A percentile compares a stretch with the other conserved stretches of the same genome.
These are phyloP conservation scores for Hirschfeldia incana DNA, from an alignment of 345 rosid genomes.

Conservation along the genomic window DNA sequence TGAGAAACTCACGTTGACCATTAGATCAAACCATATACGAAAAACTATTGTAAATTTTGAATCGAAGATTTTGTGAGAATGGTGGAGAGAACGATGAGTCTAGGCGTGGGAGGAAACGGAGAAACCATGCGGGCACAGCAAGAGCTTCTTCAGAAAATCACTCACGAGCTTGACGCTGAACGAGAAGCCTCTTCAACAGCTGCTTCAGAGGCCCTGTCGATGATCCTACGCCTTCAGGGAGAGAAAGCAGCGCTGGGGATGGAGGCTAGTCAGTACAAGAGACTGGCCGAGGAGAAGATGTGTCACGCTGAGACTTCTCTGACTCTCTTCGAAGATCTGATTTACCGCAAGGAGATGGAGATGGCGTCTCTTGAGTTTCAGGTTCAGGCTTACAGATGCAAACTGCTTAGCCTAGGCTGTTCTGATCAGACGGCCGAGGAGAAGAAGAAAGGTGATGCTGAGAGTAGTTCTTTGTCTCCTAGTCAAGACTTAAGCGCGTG, in stretches of 20 bases:
- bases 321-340: slow-evolving; percentile 66
- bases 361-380: slow-evolving; percentile 83
- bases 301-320: slow-evolving; percentile 79
- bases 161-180: slow-evolving; percentile 71
- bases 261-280: slow-evolving; percentile 91
- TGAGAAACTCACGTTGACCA: background rate
- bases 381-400: slow-evolving; percentile 70
- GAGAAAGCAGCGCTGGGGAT: slow-evolving; percentile 74
- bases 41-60: background rate
- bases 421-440: slow-evolving; percentile 43
- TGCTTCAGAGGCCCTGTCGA: slow-evolving; percentile 76
- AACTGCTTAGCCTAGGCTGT: slow-evolving; percentile 70
- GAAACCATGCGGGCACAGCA: slow-evolving; percentile 69
- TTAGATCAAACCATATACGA: background rate
- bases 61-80: slow-evolving; percentile 23
- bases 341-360: slow-evolving; percentile 82
- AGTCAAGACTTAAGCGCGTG: slow-evolving; percentile 46
- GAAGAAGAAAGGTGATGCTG: slow-evolving; percentile 42
- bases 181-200: slow-evolving; percentile 80
- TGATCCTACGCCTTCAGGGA: slow-evolving; percentile 84
- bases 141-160: slow-evolving; percentile 75
- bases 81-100: slow-evolving; percentile 46
- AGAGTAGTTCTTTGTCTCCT: slow-evolving; percentile 34
- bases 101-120: slow-evolving; percentile 40
- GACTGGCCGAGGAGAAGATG: slow-evolving; percentile 83